Evolutionary conservation across 345 rosid genomes (phyloP).

Genomic region (Angophora floribunda): DNA sequence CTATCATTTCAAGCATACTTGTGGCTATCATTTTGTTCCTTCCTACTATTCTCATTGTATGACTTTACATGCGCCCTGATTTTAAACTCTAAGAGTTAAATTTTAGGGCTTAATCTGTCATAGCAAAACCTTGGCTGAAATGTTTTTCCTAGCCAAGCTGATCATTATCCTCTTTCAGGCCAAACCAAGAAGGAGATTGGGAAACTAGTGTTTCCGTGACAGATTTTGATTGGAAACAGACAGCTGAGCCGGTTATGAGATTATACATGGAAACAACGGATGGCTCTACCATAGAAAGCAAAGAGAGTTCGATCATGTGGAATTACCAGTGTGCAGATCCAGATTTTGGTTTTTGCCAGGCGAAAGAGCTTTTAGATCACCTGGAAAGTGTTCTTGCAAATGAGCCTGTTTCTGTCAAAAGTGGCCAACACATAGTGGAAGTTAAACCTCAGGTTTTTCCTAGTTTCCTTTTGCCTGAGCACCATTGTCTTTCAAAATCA

Average conservation of each 20-base stretch:
- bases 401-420: conserved; percentile 87
- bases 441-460: conserved; percentile 91
- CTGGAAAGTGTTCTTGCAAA: conserved; percentile 89
- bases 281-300: conserved; percentile 83
- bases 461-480: neutral
- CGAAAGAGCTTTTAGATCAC: conserved; percentile 93
- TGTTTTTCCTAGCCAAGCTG: neutral
- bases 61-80: neutral
- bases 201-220: conserved; percentile 58
- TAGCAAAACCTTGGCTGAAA: neutral
- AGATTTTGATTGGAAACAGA: conserved; percentile 82
- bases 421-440: conserved; percentile 82
- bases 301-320: conserved; percentile 90
- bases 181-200: conserved; percentile 59
- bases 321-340: conserved; percentile 82
- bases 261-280: conserved; percentile 90
- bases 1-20: neutral
- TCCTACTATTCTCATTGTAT: neutral
- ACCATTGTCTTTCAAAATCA: neutral
- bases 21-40: neutral
- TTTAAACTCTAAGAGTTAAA: neutral
- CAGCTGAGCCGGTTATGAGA: conserved; percentile 95
- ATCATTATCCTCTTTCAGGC: conserved; percentile 23
- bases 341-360: conserved; percentile 96
- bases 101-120: neutral